phyloP scores from a whole-genome alignment of 106 monocot genomes.

The Chionographis japonica region DNA sequence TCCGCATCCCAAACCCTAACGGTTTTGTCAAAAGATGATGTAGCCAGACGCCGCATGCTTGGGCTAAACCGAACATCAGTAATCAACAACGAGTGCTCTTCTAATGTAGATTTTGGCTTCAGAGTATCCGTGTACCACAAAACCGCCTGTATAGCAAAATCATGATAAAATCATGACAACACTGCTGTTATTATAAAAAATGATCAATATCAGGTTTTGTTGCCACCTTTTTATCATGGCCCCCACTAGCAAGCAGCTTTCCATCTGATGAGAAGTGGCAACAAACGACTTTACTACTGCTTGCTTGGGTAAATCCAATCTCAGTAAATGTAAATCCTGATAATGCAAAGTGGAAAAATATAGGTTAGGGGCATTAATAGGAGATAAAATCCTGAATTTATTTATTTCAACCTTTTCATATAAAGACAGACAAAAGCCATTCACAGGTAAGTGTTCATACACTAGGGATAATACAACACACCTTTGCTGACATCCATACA shows the following conservation, averaged over 20 bases:
- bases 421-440: neutral
- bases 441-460: neutral
- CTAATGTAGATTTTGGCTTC: slow-evolving; percentile 36
- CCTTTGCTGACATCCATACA: slow-evolving; percentile 55
- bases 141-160: slow-evolving; percentile 30
- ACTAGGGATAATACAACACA: slow-evolving; percentile 5
- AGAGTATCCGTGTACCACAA: slow-evolving; percentile 48
- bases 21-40: slow-evolving; percentile 92
- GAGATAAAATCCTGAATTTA: neutral
- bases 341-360: neutral
- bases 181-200: neutral
- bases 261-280: slow-evolving; percentile 90
- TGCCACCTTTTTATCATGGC: slow-evolving; percentile 82
- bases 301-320: slow-evolving; percentile 37
- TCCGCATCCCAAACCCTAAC: slow-evolving; percentile 96
- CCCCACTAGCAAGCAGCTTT: slow-evolving; percentile 70
- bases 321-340: slow-evolving; percentile 64
- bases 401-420: neutral
- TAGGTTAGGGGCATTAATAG: neutral
- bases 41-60: slow-evolving; percentile 73
- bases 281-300: slow-evolving; percentile 69
- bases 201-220: neutral
- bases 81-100: slow-evolving; percentile 30
- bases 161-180: neutral
- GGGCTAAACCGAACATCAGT: slow-evolving; percentile 52